Conservation (phyloP, 345 rosid species). For the Pistacia vera region DNA sequence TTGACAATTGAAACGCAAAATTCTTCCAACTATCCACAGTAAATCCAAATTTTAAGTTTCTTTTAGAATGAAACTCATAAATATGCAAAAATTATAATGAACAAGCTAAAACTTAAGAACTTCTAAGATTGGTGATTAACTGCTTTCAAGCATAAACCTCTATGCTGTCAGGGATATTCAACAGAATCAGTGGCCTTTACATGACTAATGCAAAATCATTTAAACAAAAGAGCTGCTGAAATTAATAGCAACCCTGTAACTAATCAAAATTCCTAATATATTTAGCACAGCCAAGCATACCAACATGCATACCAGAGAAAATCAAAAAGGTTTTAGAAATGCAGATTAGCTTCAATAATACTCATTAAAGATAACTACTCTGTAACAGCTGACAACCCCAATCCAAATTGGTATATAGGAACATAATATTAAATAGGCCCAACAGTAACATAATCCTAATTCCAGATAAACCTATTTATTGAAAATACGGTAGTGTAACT, state of each 20-base stretch:
- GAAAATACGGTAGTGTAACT: too few relatives aligned
- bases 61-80: not conserved
- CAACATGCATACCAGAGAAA: not conserved
- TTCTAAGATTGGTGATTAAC: not conserved
- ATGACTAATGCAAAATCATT: not conserved
- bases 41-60: slow-evolving; percentile 19
- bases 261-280: not conserved
- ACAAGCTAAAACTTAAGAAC: not conserved
- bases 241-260: not conserved
- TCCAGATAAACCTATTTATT: too few relatives aligned
- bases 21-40: slow-evolving; percentile 50
- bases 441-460: too few relatives aligned
- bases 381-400: not conserved
- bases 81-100: not conserved
- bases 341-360: not conserved
- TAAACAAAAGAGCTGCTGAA: not conserved
- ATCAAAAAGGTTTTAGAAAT: not conserved
- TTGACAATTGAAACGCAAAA: slow-evolving; percentile 44
- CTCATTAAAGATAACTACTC: not conserved
- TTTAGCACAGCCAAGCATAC: not conserved
- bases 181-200: not conserved
- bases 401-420: not conserved
- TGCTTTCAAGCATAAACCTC: not conserved
- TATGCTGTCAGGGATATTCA: not conserved
- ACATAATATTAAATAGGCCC: too few relatives aligned